Evolutionary conservation across 176 grass and related monocot genomes (phyloP).

Genomic region (Aegilops longissima): DNA sequence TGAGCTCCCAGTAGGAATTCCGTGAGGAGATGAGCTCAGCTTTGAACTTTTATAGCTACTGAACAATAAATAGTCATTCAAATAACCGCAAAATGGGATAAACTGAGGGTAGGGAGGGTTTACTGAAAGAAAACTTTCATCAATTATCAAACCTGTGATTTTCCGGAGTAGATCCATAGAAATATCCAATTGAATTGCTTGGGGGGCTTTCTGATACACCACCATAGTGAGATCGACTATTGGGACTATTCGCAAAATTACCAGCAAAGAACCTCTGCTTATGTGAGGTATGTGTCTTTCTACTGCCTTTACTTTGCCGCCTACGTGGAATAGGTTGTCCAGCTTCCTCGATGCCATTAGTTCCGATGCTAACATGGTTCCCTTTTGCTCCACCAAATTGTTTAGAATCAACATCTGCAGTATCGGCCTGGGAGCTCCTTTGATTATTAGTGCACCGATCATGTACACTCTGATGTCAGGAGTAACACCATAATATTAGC

Average conservation of each 20-base stretch:
- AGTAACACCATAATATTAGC: conserved; percentile 25
- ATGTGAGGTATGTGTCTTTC: conserved; percentile 55
- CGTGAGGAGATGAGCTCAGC: conserved; percentile 73
- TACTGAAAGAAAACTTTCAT: conserved; percentile 4
- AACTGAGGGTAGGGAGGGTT: background rate
- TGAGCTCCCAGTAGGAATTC: conserved; percentile 75
- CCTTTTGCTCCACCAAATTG: conserved; percentile 48
- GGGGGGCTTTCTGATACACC: conserved; percentile 87
- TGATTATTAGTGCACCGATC: conserved; percentile 42
- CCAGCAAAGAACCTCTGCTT: conserved; percentile 90
- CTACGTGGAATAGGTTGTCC: conserved; percentile 70
- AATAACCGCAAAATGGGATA: conserved; percentile 18
- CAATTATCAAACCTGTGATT: conserved; percentile 61
- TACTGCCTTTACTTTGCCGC: conserved; percentile 71
- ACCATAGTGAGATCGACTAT: conserved; percentile 48
- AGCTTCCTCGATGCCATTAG: conserved; percentile 54
- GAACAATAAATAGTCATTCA: conserved; percentile 20
- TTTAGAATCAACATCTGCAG: conserved; percentile 48
- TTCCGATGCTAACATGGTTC: conserved; percentile 35
- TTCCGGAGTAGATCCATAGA: conserved; percentile 97
- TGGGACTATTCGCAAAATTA: conserved; percentile 60
- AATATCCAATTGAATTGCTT: conserved; percentile 91
- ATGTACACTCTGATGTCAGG: conserved; percentile 53
- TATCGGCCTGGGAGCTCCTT: conserved; percentile 44
- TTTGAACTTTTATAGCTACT: conserved; percentile 72